Evolutionary conservation across 129 eudicot species (phyloP).

Genomic region (Arctium lappa): DNA sequence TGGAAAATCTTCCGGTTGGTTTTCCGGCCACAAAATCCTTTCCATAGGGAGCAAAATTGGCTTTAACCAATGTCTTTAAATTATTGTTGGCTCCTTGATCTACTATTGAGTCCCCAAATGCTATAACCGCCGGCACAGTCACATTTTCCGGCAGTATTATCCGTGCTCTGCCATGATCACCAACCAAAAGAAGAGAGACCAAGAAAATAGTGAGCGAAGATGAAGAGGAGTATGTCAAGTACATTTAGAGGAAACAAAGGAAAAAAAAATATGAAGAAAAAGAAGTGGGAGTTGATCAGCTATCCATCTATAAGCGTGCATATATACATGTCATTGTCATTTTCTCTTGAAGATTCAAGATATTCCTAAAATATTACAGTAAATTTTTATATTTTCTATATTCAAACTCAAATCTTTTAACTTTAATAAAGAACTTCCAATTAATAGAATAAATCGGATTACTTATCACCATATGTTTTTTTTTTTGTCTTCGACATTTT

Average conservation of each 20-base stretch:
- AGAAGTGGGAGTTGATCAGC: not conserved
- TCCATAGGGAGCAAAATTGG: slow-evolving; percentile 63
- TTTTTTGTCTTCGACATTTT: no score
- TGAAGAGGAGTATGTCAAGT: not conserved
- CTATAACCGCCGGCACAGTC: slow-evolving; percentile 45
- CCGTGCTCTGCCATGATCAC: slow-evolving; percentile 16
- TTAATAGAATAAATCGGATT: no score
- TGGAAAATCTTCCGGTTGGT: slow-evolving; percentile 65
- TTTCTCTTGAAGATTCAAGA: no score
- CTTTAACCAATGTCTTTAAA: slow-evolving; percentile 38
- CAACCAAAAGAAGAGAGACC: not conserved
- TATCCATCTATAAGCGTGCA: not conserved
- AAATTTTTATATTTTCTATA: no score
- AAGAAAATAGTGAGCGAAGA: not conserved
- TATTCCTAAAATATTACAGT: no score
- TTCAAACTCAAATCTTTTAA: not conserved
- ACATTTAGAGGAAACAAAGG: not conserved
- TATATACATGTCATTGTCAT: not conserved
- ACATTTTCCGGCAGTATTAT: slow-evolving; percentile 27
- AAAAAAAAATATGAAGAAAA: not conserved
- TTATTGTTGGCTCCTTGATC: slow-evolving; percentile 60
- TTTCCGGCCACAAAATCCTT: slow-evolving; percentile 50
- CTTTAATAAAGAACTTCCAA: not conserved
- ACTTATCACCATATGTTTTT: not conserved
- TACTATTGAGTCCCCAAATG: slow-evolving; percentile 65